Base-by-base conservation (phyloP, 1,139 yeast species). In the Saccharomyces hybrid region DNA sequence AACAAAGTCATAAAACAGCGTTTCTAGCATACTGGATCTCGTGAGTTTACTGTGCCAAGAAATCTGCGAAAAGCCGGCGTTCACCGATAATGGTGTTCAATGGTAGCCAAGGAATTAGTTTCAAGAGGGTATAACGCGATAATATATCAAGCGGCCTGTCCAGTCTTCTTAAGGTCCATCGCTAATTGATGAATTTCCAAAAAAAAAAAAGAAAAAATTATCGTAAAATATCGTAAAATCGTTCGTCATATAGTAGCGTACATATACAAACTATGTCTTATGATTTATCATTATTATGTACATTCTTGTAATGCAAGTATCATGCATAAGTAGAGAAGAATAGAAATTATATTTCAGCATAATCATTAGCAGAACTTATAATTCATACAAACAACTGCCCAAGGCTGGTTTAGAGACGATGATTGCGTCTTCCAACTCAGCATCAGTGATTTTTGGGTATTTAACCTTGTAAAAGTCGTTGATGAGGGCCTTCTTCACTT, bases 371-470 rank as follows among this genome's bases (percentile, higher is more conserved):
- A 4, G 26, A 24, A 24, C 6, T 24, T 24, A 24, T 24, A 24
- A 4, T 24, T 24, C 26, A 24, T 24, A 24, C 26, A 24, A 24
- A 24, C 26, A 24, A 24, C 26, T 24, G 6, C 26, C 26, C 26
- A 24, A 24, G 24, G 83, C 83, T 0, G 88, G 86, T 60, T 76
- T 76, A 42, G 84, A 78, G 31, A 78, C 78, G 29, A 83, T 77
- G 32, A 84, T 73, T 1, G 87, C 87, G 8, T 77, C 78, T 2
- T 69, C 70, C 42, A 82, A 70, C 56, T 76, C 76, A 4, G 63
- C 73, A 7, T 73, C 65, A 2, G 79, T 70, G 49, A 82, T 74
- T 0, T 63, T 62, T 0, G 87, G 86, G 65, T 75, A 80, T 53
- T 72, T 16, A 9, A 67, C 68, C 54, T 73, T 71, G 67, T 83